Evolutionary conservation across 208 protist species (phyloP), one percentile per base, ranked within the genome.

Genomic region (Trichomonas gallinae): DNA sequence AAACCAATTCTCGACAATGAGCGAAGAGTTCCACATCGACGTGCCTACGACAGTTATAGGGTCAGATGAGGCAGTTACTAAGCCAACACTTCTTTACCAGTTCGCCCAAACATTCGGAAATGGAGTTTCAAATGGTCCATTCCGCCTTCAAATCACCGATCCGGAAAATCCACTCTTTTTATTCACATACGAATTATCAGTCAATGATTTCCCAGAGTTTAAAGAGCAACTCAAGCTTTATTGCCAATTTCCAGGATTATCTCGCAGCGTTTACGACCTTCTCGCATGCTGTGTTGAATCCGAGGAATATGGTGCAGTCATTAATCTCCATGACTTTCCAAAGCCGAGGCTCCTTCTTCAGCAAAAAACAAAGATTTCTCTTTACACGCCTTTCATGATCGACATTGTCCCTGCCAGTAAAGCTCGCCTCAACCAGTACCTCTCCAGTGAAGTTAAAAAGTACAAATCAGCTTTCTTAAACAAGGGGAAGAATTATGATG

Each of bases 81-180:
- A 42, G 26, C 81, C 34, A 42, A 51, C 40, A 40, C 87, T 93
- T 38, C 44, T 40, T 42, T 93, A 93, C 44, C 44, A 48, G 21
- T 93, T 93, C 46, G 26, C 87, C 9, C 42, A 93, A 58, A 93
- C 23, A 34, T 40, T 93, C 17, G 83, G 83, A 89, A 89, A 40
- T 89, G 83, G 83, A 48, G 17, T n/a, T 21, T 17, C 44, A 34
- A 51, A 38, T 51, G 36, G 36, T 38, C 40, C 42, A 34, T 93
- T 93, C n/a, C 40, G 45, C 17, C 31, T 93, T 31, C 87, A 93
- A 93, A 93, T 93, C 26, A 93, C 87, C 17, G 87, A 93, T 93
- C 87, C 87, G 36, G 44, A 93, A 93, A 93, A 93, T 51, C 87
- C 87, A 21, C 31, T 93, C 0, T 51, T 93, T 21, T 51, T 93